Evolutionary conservation across 768 basidiomycete species (phyloP), one percentile per base, ranked within the genome.

Genomic region (Floccularia luteovirens): DNA sequence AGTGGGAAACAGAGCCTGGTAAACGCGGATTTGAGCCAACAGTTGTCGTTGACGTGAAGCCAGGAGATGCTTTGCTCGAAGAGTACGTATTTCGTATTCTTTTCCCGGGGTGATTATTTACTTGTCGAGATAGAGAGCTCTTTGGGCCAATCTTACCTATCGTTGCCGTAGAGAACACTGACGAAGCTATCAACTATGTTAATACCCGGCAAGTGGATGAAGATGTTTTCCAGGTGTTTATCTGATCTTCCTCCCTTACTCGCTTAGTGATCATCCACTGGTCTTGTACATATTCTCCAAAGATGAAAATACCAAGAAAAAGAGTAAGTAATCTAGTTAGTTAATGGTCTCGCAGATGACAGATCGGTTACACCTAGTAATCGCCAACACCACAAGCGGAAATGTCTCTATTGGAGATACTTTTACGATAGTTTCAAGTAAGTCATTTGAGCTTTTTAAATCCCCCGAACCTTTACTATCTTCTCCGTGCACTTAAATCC

Each of bases 131-230:
- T 46, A 84, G 83, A 44, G 86, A 88, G 53, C 54, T 86, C 2
- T 89, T 89, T 46, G 86, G 82, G 0, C 86, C 85, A 0, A 54
- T 88, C 17, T 49, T 88, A 5, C 75, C 84, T 1, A 64, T 89
- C 34, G 49, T 86, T 10, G 61, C 74, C 0, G 69, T 87, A 0
- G 72, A 77, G 21, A 61, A 55, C 36, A 38, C 81, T 6, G 66
- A 75, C 2, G 72, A 75, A 14, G 83, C 77, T 0, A 61, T 83
- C 25, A 61, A 65, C 1, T 75, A 75, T 48, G 55, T 85, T 31
- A 72, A 71, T 31, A 55, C 59, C 3, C 64, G 69, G 82, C 80
- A 36, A 13, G 67, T 41, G 5, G 13, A 13, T 28, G 19, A 14
- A 21, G 11, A 30, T 3, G 4, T 37, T 19, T 34, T 38, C 4